Base-by-base conservation (phyloP, 345 rosid genomes). In the Excoecaria cochinchinensis region DNA sequence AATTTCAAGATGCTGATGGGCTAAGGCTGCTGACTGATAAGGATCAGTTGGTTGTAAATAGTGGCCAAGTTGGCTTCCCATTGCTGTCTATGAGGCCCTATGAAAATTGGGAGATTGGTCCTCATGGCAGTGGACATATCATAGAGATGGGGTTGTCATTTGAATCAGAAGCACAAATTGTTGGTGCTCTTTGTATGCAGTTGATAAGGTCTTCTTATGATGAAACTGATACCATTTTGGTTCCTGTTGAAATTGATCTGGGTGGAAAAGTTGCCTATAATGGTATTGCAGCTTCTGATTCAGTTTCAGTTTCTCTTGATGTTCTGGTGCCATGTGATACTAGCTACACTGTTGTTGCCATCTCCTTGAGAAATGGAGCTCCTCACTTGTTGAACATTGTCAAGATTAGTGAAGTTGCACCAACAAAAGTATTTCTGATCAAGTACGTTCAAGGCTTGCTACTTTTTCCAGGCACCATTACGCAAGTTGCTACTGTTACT, bases 201-300 rank as follows among this genome's bases (percentile, higher is more conserved):
- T 70, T 91, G 71, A 64, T 78, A 38, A 88, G 85, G 78, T 74
- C 90, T 67, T 82, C 91, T 3, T 80, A 76, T 55, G 85, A 85
- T 40, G 63, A 69, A 57, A 62, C 85, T 47, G 95, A 87, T 59
- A 76, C 78, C 52, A 60, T 90, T 69, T 76, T 87, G 81, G 69
- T 87, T 76, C 95, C 95, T 59, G 73, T 90, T 60, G 90, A 87
- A 76, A 86, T 81, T 59, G 83, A 89, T 74, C 60, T 85, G 76
- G 82, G 77, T 47, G 66, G 77, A 42, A 83, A 59, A 75, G 71
- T 67, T 31, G 75, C 77, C 4, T 39, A 50, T 72, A 75, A 79
- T 62, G 85, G 80, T 57, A 72, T 46, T 17, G 44, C 66, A 15
- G 74, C 12, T 59, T 22, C 15, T 24, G 63, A 80, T 76, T 79